Evolutionary conservation across 2,329 filamentous ascomycete genomes (phyloP), one percentile per base, ranked within the genome.

Genomic region (Coniella lustricola): DNA sequence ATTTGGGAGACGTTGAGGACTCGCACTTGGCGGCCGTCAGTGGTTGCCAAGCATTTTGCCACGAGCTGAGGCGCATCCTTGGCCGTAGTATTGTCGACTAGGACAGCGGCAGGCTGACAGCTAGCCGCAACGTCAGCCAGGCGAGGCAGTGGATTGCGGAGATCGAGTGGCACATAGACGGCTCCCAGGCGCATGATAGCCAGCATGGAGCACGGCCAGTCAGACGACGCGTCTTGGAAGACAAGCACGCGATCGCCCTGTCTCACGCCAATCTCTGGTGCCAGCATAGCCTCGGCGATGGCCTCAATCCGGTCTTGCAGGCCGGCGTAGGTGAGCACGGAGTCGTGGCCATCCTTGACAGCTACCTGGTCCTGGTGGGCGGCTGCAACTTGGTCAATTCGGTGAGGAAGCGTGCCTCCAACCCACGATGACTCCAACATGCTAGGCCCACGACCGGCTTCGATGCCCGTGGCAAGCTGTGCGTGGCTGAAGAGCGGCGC

Each of bases 121-220:
- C 62, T 57, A 2, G 56, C 31, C 1, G 60, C 59, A 2, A 69
- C 60, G 4, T 50, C 36, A 21, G 36, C 36, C 2, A 39, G 36
- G 12, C 36, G 36, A 7, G 36, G 17, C 17, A 39, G 18, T 7
- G 62, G 57, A 9, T 57, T 61, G 1, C 56, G 51, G 1, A 59
- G 39, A 46, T 76, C 74, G 0, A 76, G 58, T 2, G 68, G 68
- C 2, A 71, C 59, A 33, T 68, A 69, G 1, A 64, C 55, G 7
- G 57, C 62, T 0, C 70, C 70, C 10, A 69, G 43, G 0, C 62
- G 57, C 44, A 64, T 51, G 33, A 73, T 67, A 7, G 67, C 72
- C 1, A 74, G 60, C 36, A 74, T 52, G 0, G 64, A 66, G 33
- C 46, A 57, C 4, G 68, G 55, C 57, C 57, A 67, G 39, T 71